Base-by-base conservation (phyloP, 2,329 filamentous ascomycete genomes). In the Pestalotiopsis sp. region DNA sequence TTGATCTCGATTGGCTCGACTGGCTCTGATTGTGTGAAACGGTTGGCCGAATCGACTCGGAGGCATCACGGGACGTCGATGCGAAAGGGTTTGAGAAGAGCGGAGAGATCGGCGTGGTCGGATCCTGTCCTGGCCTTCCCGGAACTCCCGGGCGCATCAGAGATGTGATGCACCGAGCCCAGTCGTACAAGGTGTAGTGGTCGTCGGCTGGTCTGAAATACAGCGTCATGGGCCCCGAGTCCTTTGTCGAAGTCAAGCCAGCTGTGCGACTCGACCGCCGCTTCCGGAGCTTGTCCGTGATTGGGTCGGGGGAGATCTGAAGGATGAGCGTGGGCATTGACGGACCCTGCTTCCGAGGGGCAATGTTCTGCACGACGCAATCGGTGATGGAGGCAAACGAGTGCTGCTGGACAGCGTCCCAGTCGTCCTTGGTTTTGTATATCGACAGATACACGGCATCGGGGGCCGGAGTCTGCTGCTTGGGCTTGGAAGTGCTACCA, bases 251-350 rank as follows among this genome's bases (percentile, higher is more conserved):
- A 11, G 85, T 85, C 25, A 91, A 80, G 3, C 87, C 87, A 3
- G 87, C 85, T 3, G 90, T 87, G 70, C 89, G 84, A 72, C 89
- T 91, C 61, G 90, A 91, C 69, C 90, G 84, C 64, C 90, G 86
- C 73, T 91, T 91, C 67, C 88, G 86, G 71, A 89, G 81, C 76
- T 88, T 90, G 71, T 91, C 88, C 49, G 84, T 82, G 9, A 78
- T 73, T 0, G 84, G 81, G 72, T 87, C 85, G 23, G 83, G 82
- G 25, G 83, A 82, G 62, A 91, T 79, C 71, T 82, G 87, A 49
- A 91, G 75, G 60, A 90, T 81, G 13, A 92, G 82, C 5, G 90
- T 91, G 1, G 88, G 88, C 7, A 89, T 78, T 4, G 86, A 82
- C 12, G 87, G 85, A 0, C 86, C 86, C 73, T 90, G 88, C 74